Conservation (phyloP, 2,329 filamentous ascomycete species). For the Zelopaecilomyces penicillatus region DNA sequence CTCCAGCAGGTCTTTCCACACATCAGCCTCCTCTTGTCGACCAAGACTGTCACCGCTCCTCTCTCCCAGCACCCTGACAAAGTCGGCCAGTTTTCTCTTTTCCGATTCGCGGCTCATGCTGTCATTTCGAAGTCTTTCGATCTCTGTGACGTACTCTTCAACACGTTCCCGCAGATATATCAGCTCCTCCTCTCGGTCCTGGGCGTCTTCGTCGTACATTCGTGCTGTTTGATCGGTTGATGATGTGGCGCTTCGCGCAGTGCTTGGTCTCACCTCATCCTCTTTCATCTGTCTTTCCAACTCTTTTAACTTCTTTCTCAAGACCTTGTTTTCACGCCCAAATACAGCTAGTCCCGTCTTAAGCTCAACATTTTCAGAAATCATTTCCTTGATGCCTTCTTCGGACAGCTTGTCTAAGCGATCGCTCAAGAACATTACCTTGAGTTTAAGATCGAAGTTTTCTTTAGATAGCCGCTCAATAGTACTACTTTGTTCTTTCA, state of each 20-base stretch:
- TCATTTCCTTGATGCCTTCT: slow-evolving; percentile 95
- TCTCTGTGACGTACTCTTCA: slow-evolving; percentile 73
- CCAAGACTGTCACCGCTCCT: slow-evolving; percentile 41
- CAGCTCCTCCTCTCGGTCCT: slow-evolving; percentile 77
- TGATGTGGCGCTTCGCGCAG: slow-evolving; percentile 46
- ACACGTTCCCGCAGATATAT: slow-evolving; percentile 76
- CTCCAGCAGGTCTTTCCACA: slow-evolving; percentile 92
- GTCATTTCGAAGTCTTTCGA: slow-evolving; percentile 74
- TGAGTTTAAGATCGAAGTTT: slow-evolving; percentile 95
- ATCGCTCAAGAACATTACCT: slow-evolving; percentile 94
- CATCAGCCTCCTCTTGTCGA: slow-evolving; percentile 61
- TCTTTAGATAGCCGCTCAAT: slow-evolving; percentile 96
- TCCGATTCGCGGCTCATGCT: slow-evolving; percentile 72
- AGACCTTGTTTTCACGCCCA: slow-evolving; percentile 80
- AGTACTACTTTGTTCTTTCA: slow-evolving; percentile 96
- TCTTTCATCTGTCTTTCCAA: slow-evolving; percentile 71
- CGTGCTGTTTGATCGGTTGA: slow-evolving; percentile 50
- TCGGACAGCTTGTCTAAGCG: slow-evolving; percentile 88
- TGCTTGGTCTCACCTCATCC: slow-evolving; percentile 54
- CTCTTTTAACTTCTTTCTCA: slow-evolving; percentile 76
- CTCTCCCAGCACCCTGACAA: slow-evolving; percentile 52
- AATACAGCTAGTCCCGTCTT: slow-evolving; percentile 83
- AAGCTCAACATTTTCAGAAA: slow-evolving; percentile 91
- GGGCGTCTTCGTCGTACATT: slow-evolving; percentile 49
- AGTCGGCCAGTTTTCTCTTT: slow-evolving; percentile 76